Conservation (phyloP, 495 filamentous ascomycete species). For the Pyrenula aspistea region DNA sequence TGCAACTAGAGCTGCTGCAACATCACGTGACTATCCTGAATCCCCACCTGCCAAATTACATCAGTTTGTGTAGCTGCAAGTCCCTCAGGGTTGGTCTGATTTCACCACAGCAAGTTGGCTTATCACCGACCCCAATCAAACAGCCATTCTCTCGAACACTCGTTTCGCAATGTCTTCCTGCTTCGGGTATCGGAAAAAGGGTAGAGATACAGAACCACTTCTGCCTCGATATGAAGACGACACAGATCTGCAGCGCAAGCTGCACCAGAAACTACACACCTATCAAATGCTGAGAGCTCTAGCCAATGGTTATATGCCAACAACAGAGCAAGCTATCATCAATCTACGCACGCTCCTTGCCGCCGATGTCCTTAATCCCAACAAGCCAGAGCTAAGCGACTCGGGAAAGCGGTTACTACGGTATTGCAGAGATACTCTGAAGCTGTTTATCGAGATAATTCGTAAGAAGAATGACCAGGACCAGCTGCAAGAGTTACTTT, state of each 20-base stretch:
- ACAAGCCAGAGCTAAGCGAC: constrained; percentile 63
- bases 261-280: constrained; percentile 79
- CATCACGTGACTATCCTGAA: background rate
- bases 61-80: too few species aligned
- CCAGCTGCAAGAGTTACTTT: constrained; percentile 83
- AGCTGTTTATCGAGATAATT: constrained; percentile 63
- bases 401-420: constrained; percentile 63
- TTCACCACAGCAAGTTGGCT: too few species aligned
- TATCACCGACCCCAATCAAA: background rate
- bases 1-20: background rate
- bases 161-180: constrained; percentile 39
- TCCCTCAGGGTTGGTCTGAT: too few species aligned
- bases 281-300: constrained; percentile 87
- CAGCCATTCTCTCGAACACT: background rate
- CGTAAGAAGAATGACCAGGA: constrained; percentile 73
- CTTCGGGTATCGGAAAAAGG: constrained; percentile 31
- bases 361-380: constrained; percentile 65
- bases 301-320: constrained; percentile 80
- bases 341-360: constrained; percentile 73
- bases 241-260: constrained; percentile 59
- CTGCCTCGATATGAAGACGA: constrained; percentile 78
- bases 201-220: constrained; percentile 57
- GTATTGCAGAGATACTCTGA: constrained; percentile 58
- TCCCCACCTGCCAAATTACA: background rate
- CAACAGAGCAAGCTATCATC: constrained; percentile 69